Evolutionary conservation across 805 yeast genomes (phyloP).

Genomic region (Candida khao-thaluensis): DNA sequence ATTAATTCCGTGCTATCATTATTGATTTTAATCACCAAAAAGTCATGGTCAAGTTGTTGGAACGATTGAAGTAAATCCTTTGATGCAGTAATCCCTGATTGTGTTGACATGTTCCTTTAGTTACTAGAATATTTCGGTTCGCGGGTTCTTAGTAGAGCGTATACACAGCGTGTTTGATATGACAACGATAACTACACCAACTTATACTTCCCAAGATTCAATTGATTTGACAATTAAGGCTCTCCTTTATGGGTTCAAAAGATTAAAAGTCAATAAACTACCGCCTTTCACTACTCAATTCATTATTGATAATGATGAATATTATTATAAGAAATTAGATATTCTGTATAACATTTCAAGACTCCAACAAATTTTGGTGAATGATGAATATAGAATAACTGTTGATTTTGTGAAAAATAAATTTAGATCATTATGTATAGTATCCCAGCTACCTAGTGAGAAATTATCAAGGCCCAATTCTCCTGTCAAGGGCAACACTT

Average conservation of each 20-base stretch:
- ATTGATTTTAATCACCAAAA: constrained; percentile 33
- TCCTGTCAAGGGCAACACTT: constrained; percentile 18
- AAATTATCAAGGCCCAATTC: constrained; percentile 20
- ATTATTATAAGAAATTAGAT: constrained; percentile 45
- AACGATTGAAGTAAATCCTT: constrained; percentile 29
- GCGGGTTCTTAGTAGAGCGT: no score
- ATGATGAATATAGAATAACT: constrained; percentile 63
- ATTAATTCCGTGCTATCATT: constrained; percentile 33
- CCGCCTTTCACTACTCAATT: constrained; percentile 33
- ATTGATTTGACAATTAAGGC: constrained; percentile 63
- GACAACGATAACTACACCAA: not conserved
- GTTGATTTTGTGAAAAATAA: constrained; percentile 67
- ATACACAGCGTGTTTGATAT: no score
- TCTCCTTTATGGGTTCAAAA: constrained; percentile 54
- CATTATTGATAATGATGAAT: constrained; percentile 2
- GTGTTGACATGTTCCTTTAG: constrained; percentile 46
- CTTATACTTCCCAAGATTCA: constrained; percentile 37
- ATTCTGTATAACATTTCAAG: constrained; percentile 48
- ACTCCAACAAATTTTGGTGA: constrained; percentile 42
- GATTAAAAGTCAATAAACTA: constrained; percentile 45
- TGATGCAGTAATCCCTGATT: constrained; percentile 42
- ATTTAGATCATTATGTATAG: constrained; percentile 58
- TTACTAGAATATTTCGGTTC: no score
- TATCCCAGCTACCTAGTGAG: constrained; percentile 47
- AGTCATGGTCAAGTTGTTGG: constrained; percentile 20